phyloP scores from a whole-genome alignment of 768 basidiomycete species.

The Nevesoporus exiguus region DNA sequence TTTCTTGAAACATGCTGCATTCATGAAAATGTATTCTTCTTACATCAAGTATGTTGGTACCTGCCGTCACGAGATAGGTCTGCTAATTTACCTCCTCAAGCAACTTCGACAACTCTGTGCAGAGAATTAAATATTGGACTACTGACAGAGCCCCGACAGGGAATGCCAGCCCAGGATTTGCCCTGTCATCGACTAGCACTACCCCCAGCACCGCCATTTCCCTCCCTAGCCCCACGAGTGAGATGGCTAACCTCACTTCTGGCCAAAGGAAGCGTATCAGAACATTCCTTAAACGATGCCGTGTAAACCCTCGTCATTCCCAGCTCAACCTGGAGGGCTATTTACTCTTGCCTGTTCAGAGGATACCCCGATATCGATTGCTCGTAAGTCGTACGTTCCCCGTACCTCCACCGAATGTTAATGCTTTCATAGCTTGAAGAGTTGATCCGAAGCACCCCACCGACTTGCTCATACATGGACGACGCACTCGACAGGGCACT shows the following conservation, averaged over 20 bases:
- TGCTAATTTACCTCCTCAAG: slow-evolving; percentile 38
- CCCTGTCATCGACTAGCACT: slow-evolving; percentile 53
- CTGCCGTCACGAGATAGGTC: slow-evolving; percentile 1
- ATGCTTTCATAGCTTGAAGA: slow-evolving; percentile 62
- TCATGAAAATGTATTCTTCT: slow-evolving; percentile 98
- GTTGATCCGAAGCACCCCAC: slow-evolving; percentile 80
- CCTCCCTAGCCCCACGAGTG: slow-evolving; percentile 36
- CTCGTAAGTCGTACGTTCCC: slow-evolving; percentile 54
- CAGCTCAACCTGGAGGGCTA: slow-evolving; percentile 95
- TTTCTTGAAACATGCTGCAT: slow-evolving; percentile 91
- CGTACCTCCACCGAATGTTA: background rate
- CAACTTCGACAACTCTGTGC: slow-evolving; percentile 91
- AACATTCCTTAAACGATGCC: slow-evolving; percentile 84
- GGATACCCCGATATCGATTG: slow-evolving; percentile 94
- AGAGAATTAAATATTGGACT: slow-evolving; percentile 85
- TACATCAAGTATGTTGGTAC: slow-evolving; percentile 82
- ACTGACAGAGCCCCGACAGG: slow-evolving; percentile 47
- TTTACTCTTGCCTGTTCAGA: slow-evolving; percentile 89
- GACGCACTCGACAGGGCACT: slow-evolving; percentile 85
- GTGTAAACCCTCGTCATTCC: slow-evolving; percentile 84
- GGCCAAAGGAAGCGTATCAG: slow-evolving; percentile 88
- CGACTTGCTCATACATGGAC: slow-evolving; percentile 66
- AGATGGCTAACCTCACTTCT: slow-evolving; percentile 59
- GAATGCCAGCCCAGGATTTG: slow-evolving; percentile 34
- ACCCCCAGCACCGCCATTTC: slow-evolving; percentile 54